Base-by-base conservation (phyloP, 23 red algal genomes). In the Chondrus crispus region DNA sequence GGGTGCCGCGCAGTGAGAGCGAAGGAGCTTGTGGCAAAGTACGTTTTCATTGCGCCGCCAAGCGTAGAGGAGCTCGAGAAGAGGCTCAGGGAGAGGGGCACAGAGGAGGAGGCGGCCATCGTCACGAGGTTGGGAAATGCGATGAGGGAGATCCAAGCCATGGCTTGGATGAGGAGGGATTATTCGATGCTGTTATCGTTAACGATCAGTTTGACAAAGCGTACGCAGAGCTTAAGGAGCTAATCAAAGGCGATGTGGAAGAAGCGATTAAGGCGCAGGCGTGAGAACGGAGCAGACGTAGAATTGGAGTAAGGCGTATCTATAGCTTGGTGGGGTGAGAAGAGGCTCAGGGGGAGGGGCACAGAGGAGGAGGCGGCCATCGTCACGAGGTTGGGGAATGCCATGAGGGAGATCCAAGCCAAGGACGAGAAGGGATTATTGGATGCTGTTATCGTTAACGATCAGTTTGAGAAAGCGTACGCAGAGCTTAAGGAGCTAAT, bases 31-130 rank as follows among this genome's bases (percentile, higher is more conserved):
- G 54, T 80, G 2, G 97, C 97, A 33, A 87, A 91, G 80, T 90
- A 96, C 35, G 89, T 98, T 82, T 98, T 98, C 63, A 53, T 98
- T 12, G 83, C 85, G 13, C 97, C 97, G 81, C 97, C 97, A 41
- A 82, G 70, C 8, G 66, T 96, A 58, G 62, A 55, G 22, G 97
- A 93, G 80, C 69, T 98, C 47, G 97, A 96, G 68, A 88, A 87
- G 45, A 68, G 97, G 18, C 70, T 98, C 14, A 80, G 97, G 44
- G 91, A 91, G 14, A 73, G 97, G 26, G 92, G 92, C 37, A 98
- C 97, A 11, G 97, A 98, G 80, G 51, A 28, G 7, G 97, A 98
- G 28, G 93, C 86, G 20, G 73, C 57, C 38, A 62, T 98, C 40
- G 55, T 52, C 6, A 92, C 49, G 20, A 85, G 97, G 13, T 39